Evolutionary conservation across 2,329 filamentous ascomycete genomes (phyloP).

Genomic region (Tolypocladium capitatum): DNA sequence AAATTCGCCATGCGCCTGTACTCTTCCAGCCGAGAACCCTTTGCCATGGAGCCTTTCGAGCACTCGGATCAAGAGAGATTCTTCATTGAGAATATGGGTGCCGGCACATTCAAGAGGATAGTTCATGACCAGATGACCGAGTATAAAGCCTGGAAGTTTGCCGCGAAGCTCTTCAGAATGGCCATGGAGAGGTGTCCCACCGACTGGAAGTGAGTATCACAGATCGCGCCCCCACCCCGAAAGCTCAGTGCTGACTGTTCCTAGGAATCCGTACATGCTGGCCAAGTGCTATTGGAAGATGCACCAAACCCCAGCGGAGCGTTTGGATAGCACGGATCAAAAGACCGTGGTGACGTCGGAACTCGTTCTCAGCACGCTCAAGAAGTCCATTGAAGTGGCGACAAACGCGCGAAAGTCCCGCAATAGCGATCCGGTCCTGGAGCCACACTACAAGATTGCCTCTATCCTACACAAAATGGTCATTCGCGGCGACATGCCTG

Average conservation of each 20-base stretch:
- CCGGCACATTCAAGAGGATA: slow-evolving; percentile 37
- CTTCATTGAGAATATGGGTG: slow-evolving; percentile 37
- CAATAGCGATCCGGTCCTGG: slow-evolving; percentile 64
- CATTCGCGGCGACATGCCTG: slow-evolving; percentile 31
- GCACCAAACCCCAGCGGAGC: slow-evolving; percentile 35
- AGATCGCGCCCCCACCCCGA: neutral
- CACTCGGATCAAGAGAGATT: slow-evolving; percentile 44
- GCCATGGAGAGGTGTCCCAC: slow-evolving; percentile 39
- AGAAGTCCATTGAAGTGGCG: slow-evolving; percentile 37
- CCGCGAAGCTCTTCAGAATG: slow-evolving; percentile 40
- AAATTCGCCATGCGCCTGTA: slow-evolving; percentile 50
- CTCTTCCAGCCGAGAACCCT: slow-evolving; percentile 47
- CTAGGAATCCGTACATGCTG: slow-evolving; percentile 44
- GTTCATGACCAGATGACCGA: slow-evolving; percentile 43
- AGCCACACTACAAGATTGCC: slow-evolving; percentile 86
- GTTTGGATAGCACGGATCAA: slow-evolving; percentile 30
- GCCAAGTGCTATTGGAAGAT: slow-evolving; percentile 53
- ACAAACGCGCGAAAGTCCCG: slow-evolving; percentile 39
- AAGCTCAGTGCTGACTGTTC: slow-evolving; percentile 10
- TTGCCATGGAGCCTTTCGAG: slow-evolving; percentile 48
- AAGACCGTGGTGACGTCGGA: slow-evolving; percentile 17
- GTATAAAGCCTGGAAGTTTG: slow-evolving; percentile 50
- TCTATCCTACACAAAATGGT: slow-evolving; percentile 75
- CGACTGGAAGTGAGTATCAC: slow-evolving; percentile 39
- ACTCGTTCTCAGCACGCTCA: slow-evolving; percentile 33